These are phyloP conservation scores for Clitopilus passeckerianus DNA, from an alignment of 768 basidiomycete species.

Conservation along the genomic window DNA sequence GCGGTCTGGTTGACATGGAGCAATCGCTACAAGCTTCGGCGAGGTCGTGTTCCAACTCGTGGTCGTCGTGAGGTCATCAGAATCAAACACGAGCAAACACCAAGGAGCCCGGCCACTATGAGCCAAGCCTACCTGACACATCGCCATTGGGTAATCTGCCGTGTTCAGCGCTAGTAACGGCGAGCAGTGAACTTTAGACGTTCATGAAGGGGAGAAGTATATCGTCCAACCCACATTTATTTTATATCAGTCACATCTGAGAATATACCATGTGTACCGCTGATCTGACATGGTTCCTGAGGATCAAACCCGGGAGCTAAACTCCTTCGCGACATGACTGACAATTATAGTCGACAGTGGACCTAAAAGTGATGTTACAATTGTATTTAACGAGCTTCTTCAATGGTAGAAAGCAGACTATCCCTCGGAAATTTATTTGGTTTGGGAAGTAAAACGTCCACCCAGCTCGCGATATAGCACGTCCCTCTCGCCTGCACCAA, in stretches of 20 bases:
- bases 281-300: background rate
- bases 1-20: constrained; percentile 30
- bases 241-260: background rate
- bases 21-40: background rate
- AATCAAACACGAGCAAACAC: background rate
- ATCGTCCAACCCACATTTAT: background rate
- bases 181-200: background rate
- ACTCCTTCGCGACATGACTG: background rate
- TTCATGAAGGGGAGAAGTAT: background rate
- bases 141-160: background rate
- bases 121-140: background rate
- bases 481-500: constrained; percentile 18
- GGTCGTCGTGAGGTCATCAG: background rate
- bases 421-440: background rate
- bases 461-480: constrained; percentile 32
- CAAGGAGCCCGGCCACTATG: background rate
- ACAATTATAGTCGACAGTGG: background rate
- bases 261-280: background rate
- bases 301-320: background rate
- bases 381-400: background rate
- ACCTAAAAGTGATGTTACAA: background rate
- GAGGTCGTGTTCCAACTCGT: background rate
- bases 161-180: background rate
- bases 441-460: constrained; percentile 14
- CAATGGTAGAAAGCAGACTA: background rate